Conservation (phyloP, 208 protist species). For the Trypanosoma theileri region DNA sequence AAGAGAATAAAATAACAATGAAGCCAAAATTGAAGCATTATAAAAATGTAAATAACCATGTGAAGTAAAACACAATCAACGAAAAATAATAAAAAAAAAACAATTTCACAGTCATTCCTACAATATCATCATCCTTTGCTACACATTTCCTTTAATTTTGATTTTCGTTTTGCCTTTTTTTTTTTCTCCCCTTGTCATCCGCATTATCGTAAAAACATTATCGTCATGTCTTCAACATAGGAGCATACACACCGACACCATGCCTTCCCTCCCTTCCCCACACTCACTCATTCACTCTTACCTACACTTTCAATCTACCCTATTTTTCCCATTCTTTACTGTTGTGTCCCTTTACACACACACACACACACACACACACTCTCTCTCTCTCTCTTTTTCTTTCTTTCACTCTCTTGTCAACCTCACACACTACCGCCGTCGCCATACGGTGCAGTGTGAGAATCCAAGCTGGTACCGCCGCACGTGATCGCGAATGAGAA, state of each 20-base stretch:
- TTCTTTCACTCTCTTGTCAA: no score
- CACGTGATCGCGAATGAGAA: constrained; percentile 87
- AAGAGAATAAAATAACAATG: no score
- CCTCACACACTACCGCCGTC: constrained; percentile 13
- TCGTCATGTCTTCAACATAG: no score
- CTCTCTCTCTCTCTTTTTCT: no score
- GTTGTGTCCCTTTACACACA: neutral
- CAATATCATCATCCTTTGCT: neutral
- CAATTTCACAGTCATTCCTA: neutral
- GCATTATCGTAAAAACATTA: no score
- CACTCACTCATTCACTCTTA: no score
- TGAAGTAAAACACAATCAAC: neutral
- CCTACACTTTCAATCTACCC: neutral
- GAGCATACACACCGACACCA: no score
- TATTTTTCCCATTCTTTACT: neutral
- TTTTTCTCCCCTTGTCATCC: no score
- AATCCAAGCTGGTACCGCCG: constrained; percentile 89
- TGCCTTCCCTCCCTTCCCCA: no score
- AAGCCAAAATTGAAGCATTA: neutral
- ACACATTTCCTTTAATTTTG: neutral
- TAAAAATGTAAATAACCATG: neutral
- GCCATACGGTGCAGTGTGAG: constrained; percentile 82
- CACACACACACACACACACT: no score
- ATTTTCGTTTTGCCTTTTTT: no score
- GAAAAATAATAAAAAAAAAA: neutral